Conservation (phyloP, 768 basidiomycete genomes). For the Mycena galopus region DNA sequence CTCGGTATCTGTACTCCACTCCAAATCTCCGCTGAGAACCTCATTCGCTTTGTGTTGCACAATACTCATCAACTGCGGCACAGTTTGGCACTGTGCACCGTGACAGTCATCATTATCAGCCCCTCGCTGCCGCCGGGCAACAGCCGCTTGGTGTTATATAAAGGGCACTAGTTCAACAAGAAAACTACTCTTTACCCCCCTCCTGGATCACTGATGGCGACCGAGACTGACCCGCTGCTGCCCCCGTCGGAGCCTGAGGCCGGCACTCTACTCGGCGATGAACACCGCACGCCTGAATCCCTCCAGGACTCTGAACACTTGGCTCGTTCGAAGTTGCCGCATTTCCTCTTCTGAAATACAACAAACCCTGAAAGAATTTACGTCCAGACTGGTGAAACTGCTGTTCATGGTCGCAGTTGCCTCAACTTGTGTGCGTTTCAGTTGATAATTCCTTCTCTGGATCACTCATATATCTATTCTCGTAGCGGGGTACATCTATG, state of each 20-base stretch:
- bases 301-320: too few relatives aligned
- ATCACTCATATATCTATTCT: neutral
- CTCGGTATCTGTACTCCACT: too few relatives aligned
- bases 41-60: too few relatives aligned
- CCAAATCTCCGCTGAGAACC: too few relatives aligned
- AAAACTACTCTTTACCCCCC: neutral
- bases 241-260: neutral
- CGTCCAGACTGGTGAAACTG: neutral
- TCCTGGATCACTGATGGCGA: neutral
- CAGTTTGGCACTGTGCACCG: too few relatives aligned
- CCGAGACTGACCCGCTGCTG: conserved; percentile 13
- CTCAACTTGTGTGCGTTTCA: conserved; percentile 17
- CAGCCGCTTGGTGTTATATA: neutral
- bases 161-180: neutral
- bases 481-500: conserved; percentile 23
- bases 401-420: conserved; percentile 13
- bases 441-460: neutral
- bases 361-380: neutral
- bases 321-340: neutral
- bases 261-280: too few relatives aligned
- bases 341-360: neutral
- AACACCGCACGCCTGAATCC: too few relatives aligned
- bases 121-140: too few relatives aligned
- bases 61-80: too few relatives aligned
- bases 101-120: too few relatives aligned